Percentiles rank a stretch among this genome's conserved stretches.
Conservation (phyloP, 1,284 basidiomycete genomes). For the Tausonia pullulans region DNA sequence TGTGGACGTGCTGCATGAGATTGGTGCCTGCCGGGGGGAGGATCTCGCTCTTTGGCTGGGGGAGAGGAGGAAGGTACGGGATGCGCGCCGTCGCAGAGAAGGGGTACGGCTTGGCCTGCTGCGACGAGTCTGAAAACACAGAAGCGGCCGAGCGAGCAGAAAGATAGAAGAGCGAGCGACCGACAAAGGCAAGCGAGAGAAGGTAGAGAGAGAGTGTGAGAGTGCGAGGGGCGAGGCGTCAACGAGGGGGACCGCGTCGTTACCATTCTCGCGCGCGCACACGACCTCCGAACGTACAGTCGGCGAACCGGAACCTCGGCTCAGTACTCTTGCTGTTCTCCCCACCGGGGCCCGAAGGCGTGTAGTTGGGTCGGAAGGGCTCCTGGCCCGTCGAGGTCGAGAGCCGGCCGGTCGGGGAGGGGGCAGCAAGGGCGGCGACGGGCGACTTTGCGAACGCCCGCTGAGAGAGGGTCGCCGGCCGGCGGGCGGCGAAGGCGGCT, state of each 20-base stretch:
- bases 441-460: neutral
- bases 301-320: conserved; percentile 1
- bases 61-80: conserved; percentile 31
- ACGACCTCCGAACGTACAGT: neutral
- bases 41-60: conserved; percentile 34
- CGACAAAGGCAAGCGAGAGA: neutral
- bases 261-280: neutral
- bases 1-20: conserved; percentile 61
- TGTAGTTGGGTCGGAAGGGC: conserved; percentile 5
- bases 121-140: conserved; percentile 4
- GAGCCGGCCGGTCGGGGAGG: neutral
- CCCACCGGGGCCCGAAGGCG: neutral
- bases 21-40: conserved; percentile 52
- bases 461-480: neutral
- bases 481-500: neutral
- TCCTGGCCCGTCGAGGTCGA: conserved; percentile 14
- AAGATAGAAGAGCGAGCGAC: neutral
- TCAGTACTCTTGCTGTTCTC: neutral
- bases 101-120: conserved; percentile 43
- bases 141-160: neutral
- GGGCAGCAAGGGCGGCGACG: no score
- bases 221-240: neutral
- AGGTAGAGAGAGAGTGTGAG: neutral
- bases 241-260: neutral
- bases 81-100: conserved; percentile 60